Evolutionary conservation across 2,329 filamentous ascomycete genomes (phyloP), one percentile per base, ranked within the genome.

Genomic region (Epicoccum sorghinum): DNA sequence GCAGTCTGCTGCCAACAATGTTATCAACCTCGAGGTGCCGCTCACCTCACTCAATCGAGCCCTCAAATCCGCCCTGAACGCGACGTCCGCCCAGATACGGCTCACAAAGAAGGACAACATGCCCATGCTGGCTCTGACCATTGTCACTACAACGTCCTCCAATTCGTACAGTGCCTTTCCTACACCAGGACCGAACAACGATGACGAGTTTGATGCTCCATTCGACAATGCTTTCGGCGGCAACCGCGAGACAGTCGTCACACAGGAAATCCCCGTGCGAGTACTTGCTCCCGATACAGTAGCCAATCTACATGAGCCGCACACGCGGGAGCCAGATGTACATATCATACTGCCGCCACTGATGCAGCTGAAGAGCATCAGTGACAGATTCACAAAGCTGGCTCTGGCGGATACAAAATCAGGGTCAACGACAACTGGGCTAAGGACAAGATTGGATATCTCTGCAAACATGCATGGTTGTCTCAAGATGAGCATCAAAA

Each of bases 21-120:
- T 92, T 47, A 97, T 99, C 78, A 97, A 99, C 77, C 88, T 99
- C 60, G 95, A 99, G 78, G 85, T 99, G 1, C 92, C 95, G 24
- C 86, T 98, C n/a, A 84, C 86, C 12, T 88, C 90, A 2, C 86
- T 99, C 22, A 90, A 95, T 68, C 89, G 93, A 55, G 95, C 95
- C n/a, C 86, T 99, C 54, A 91, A 89, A 67, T 97, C 93, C 32
- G 93, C 93, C 39, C 80, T 89, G 47, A 88, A 90, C 70, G 91
- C 90, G 66, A 86, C 88, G 14, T 89, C 90, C 14, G 91, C 93
- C 49, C 89, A 89, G 12, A 86, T 99, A 35, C 89, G 93, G 35
- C 85, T 99, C 37, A 97, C 93, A 23, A 98, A 98, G 75, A 96
- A 95, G 70, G 91, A 96, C 64, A 89, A 89, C 65, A 79, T 93